Evolutionary conservation across 2,329 filamentous ascomycete species (phyloP).

Genomic region (Colletotrichum lindemuthianum): DNA sequence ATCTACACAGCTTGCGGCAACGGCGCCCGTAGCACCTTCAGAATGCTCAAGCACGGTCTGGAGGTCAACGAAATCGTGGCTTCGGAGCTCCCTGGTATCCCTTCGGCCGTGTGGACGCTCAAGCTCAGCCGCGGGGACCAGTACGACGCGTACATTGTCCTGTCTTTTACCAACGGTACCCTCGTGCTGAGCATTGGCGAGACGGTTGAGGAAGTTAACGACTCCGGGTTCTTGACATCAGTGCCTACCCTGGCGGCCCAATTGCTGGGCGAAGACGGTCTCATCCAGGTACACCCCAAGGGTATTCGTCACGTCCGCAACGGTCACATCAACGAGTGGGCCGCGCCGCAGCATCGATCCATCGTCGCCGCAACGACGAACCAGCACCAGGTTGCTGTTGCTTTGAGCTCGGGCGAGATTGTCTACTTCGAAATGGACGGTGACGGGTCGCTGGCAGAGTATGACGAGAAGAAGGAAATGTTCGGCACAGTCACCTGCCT

Average conservation of each 20-base stretch:
- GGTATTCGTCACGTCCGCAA: slow-evolving; percentile 89
- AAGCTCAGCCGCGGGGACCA: slow-evolving; percentile 84
- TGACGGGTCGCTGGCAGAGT: slow-evolving; percentile 90
- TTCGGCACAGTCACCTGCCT: slow-evolving; percentile 93
- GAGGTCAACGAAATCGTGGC: slow-evolving; percentile 97
- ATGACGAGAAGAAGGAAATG: slow-evolving; percentile 95
- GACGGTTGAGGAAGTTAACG: slow-evolving; percentile 93
- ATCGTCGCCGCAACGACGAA: slow-evolving; percentile 97
- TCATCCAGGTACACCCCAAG: slow-evolving; percentile 96
- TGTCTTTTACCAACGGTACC: slow-evolving; percentile 90
- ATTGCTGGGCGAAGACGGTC: slow-evolving; percentile 89
- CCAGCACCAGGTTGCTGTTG: slow-evolving; percentile 90
- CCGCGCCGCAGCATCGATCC: slow-evolving; percentile 89
- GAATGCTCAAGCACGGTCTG: slow-evolving; percentile 90
- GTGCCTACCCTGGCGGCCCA: slow-evolving; percentile 93
- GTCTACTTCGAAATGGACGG: slow-evolving; percentile 98
- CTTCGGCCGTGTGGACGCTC: slow-evolving; percentile 93
- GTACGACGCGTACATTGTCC: slow-evolving; percentile 93
- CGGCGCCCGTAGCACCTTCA: slow-evolving; percentile 88
- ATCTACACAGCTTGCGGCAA: slow-evolving; percentile 94
- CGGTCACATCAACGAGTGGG: slow-evolving; percentile 90
- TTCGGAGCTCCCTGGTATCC: slow-evolving; percentile 88
- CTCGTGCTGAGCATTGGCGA: slow-evolving; percentile 95
- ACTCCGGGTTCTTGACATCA: slow-evolving; percentile 90
- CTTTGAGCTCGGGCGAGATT: slow-evolving; percentile 94